Evolutionary conservation across 2,329 filamentous ascomycete genomes (phyloP).

Genomic region (Aspergillus clavatus): DNA sequence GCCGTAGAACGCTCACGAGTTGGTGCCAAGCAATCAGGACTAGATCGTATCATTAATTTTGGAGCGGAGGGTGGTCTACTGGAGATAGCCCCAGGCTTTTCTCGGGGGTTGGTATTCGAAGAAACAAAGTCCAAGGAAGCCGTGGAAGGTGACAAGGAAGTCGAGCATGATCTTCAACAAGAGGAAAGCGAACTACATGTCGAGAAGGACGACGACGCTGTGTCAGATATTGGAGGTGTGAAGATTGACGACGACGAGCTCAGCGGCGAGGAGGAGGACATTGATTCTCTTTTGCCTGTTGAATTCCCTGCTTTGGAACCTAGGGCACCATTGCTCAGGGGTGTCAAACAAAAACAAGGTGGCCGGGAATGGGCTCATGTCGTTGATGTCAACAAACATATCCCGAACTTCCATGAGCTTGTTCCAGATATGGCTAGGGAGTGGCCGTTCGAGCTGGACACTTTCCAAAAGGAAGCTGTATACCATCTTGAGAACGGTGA

Average conservation of each 20-base stretch:
- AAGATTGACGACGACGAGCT: slow-evolving; percentile 25
- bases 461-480: slow-evolving; percentile 96
- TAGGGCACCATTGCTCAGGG: slow-evolving; percentile 67
- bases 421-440: slow-evolving; percentile 94
- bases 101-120: slow-evolving; percentile 68
- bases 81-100: slow-evolving; percentile 75
- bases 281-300: slow-evolving; percentile 81
- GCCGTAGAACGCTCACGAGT: slow-evolving; percentile 44
- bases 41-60: slow-evolving; percentile 85
- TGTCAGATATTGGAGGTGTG: slow-evolving; percentile 29
- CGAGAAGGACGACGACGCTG: slow-evolving; percentile 48
- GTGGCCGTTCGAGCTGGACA: slow-evolving; percentile 96
- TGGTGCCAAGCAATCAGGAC: slow-evolving; percentile 44
- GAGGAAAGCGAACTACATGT: slow-evolving; percentile 42
- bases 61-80: slow-evolving; percentile 71
- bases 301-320: slow-evolving; percentile 92
- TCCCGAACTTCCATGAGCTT: slow-evolving; percentile 87
- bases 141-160: slow-evolving; percentile 61
- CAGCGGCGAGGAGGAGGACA: slow-evolving; percentile 50
- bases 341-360: slow-evolving; percentile 62
- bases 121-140: slow-evolving; percentile 56
- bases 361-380: slow-evolving; percentile 96
- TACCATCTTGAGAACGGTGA: slow-evolving; percentile 96
- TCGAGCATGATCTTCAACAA: slow-evolving; percentile 58
- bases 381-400: slow-evolving; percentile 89